Base-by-base conservation (phyloP, 1,284 basidiomycete species). In the Malassezia sympodialis region DNA sequence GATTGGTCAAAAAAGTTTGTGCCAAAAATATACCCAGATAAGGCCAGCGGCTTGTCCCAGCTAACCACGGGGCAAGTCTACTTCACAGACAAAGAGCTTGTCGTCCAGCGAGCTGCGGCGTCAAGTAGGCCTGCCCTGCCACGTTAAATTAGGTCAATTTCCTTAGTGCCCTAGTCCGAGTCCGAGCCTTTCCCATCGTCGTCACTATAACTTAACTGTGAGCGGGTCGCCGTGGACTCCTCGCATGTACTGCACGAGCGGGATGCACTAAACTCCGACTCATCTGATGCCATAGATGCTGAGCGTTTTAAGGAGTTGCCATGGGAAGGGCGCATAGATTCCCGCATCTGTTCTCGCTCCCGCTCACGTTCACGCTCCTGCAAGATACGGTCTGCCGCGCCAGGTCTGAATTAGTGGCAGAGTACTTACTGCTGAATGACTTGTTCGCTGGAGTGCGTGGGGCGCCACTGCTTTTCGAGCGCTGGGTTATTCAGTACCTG, bases 401-500 rank as follows among this genome's bases (percentile, higher is more conserved):
- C 55, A 39, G n/a, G n/a, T 32, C 30, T 46, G 7, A 12, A 24
- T 46, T 3, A 46, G 44, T 8, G n/a, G 14, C 23, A 17, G 14
- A 6, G 6, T 10, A 31, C 30, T 5, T 30, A 28, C 46, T 17
- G 12, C 19, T 14, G 34, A 23, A 49, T 21, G 19, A 6, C 3
- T 19, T 6, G 12, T 11, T 39, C 17, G 3, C 4, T 37, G 10
- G 8, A 11, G 6, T 17, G 31, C 8, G 11, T 40, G 4, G 31
- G 21, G 14, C 28, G 32, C 35, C 10, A 15, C 27, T 45, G 24
- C 27, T 30, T n/a, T 24, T 21, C 49, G 1, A 57, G 45, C 11
- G 3, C 23, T 7, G 55, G 55, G 35, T 57, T 32, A n/a, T 28
- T 40, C 7, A 57, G 28, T 31, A 52, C 39, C 19, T 57, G 55